Evolutionary conservation across 2,329 filamentous ascomycete species (phyloP), one percentile per base, ranked within the genome.

Genomic region (Beauveria sp.): DNA sequence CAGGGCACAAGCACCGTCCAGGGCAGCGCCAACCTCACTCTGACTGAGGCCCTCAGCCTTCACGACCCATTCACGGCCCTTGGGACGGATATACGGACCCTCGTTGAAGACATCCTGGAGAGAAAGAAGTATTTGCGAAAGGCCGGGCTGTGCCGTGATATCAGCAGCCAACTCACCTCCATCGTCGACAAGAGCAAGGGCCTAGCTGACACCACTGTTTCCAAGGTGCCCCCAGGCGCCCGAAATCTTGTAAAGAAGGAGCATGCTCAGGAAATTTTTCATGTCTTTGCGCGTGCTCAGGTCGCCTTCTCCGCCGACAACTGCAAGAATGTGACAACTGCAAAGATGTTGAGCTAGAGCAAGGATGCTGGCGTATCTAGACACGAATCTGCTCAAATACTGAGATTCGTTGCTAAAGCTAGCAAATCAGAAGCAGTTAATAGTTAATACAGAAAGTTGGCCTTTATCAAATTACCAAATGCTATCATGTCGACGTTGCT

Each of bases 11-110:
- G 51, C 30, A 61, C 63, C 40, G 61, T 65, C 48, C 52, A 57
- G 44, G 58, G 28, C 40, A 63, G 55, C 37, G 58, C 50, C 5
- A 57, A 66, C 52, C 65, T 67, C 57, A 64, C 61, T 1, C 62
- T 67, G 55, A 61, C 60, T 30, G 66, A 66, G 44, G 59, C 65
- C 7, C 53, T 66, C 30, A 44, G 40, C 44, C 65, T 67, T 0
- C 62, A 66, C 37, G 54, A 61, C 46, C 62, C 59, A 37, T 65
- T 67, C 57, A 26, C 61, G 20, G 48, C 61, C 26, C 67, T 70
- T 16, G 67, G 67, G 57, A 50, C 37, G 18, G 63, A 47, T 5
- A 12, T 24, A 5, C 18, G 26, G 41, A 47, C 26, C 6, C 54
- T 55, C n/a, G 41, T 34, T 59, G 47, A 58, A 26, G 65, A 69